These are phyloP conservation scores for Dactylis glomerata DNA, from an alignment of 176 grass and related monocot genomes.

Conservation along the genomic window DNA sequence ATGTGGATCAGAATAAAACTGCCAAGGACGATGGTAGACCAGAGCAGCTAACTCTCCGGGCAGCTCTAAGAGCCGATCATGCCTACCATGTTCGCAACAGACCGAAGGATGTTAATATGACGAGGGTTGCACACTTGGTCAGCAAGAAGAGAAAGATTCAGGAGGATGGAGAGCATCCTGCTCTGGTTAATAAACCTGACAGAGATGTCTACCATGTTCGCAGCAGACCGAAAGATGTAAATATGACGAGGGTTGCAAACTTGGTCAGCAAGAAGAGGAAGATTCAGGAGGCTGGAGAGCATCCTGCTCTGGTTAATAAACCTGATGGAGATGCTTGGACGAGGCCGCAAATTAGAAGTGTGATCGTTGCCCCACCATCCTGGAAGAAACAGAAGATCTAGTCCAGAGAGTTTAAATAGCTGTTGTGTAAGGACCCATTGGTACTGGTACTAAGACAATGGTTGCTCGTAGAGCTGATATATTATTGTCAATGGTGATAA, in stretches of 20 bases:
- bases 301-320: neutral
- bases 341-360: slow-evolving; percentile 22
- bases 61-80: slow-evolving; percentile 8
- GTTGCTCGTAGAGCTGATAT: neutral
- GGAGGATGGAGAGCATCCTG: slow-evolving; percentile 24
- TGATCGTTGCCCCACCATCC: slow-evolving; percentile 24
- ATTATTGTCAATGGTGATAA: neutral
- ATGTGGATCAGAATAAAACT: neutral
- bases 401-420: slow-evolving; percentile 12
- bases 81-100: neutral
- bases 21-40: slow-evolving; percentile 6
- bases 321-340: slow-evolving; percentile 32
- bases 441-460: slow-evolving; percentile 2
- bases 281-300: slow-evolving; percentile 33
- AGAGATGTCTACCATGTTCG: slow-evolving; percentile 1
- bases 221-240: neutral
- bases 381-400: slow-evolving; percentile 39
- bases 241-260: slow-evolving; percentile 21
- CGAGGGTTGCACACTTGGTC: slow-evolving; percentile 29
- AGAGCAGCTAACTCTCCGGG: slow-evolving; percentile 4
- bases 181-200: slow-evolving; percentile 10
- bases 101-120: neutral
- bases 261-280: slow-evolving; percentile 46
- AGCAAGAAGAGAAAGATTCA: slow-evolving; percentile 48
- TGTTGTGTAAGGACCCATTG: slow-evolving; percentile 4